Percentiles rank a stretch among this genome's conserved stretches.
These are phyloP conservation scores for Ogataea nakhonphanomensis DNA, from an alignment of 805 yeast genomes.

Conservation along the genomic window DNA sequence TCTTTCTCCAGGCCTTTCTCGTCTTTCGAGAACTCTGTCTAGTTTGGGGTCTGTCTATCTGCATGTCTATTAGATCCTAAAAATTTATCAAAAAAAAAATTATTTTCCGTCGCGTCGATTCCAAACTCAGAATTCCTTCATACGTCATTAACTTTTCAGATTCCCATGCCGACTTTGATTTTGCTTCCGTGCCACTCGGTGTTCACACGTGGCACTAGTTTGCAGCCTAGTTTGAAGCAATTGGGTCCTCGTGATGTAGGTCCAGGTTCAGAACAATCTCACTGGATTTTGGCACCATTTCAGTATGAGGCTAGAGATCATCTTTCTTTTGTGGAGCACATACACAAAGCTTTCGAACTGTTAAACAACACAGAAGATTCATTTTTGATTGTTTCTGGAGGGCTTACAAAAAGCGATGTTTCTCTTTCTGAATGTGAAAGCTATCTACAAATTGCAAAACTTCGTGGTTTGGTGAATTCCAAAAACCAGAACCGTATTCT, in stretches of 20 bases:
- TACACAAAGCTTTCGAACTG: slow-evolving; percentile 40
- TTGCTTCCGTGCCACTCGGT: slow-evolving; percentile 47
- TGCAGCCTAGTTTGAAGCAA: background rate
- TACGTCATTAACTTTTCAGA: background rate
- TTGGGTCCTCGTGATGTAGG: slow-evolving; percentile 20
- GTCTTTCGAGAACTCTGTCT: slow-evolving; percentile 86
- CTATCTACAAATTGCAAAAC: slow-evolving; percentile 45
- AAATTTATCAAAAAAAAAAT: slow-evolving; percentile 1
- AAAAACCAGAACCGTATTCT: slow-evolving; percentile 29
- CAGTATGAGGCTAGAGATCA: slow-evolving; percentile 72
- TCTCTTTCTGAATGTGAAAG: slow-evolving; percentile 56
- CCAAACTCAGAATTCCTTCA: background rate
- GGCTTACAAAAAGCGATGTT: slow-evolving; percentile 59
- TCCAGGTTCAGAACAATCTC: slow-evolving; percentile 44
- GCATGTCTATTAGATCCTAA: slow-evolving; percentile 8
- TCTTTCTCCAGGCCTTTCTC: slow-evolving; percentile 88
- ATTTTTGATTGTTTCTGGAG: slow-evolving; percentile 44
- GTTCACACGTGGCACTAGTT: slow-evolving; percentile 16
- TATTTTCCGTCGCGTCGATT: slow-evolving; percentile 8
- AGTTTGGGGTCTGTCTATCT: slow-evolving; percentile 34
- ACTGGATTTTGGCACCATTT: slow-evolving; percentile 68
- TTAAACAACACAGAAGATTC: slow-evolving; percentile 27
- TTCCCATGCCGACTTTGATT: slow-evolving; percentile 30
- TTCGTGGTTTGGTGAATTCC: slow-evolving; percentile 27
- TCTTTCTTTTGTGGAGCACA: slow-evolving; percentile 59